These are phyloP conservation scores for Apiotrichum sp. DNA, from an alignment of 1,284 basidiomycete species.

Conservation along the genomic window DNA sequence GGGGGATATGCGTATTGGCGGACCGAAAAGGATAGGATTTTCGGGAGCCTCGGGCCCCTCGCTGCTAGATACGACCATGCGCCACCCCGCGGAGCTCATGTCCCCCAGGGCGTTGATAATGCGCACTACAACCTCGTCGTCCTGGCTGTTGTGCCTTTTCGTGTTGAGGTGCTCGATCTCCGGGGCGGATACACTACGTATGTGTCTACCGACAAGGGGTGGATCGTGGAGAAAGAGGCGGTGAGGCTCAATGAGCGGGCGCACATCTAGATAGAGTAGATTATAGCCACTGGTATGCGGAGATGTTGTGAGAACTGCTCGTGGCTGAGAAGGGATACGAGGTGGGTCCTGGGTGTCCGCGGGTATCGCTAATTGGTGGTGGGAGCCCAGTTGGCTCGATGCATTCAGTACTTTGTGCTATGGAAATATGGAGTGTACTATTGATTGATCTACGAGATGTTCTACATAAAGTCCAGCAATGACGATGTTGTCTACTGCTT, in stretches of 20 bases:
- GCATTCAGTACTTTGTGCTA: too few relatives aligned
- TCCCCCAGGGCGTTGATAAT: constrained; percentile 5
- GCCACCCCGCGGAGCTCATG: background rate
- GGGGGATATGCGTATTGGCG: constrained; percentile 4
- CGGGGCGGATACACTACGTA: background rate
- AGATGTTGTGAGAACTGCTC: too few relatives aligned
- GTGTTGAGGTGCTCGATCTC: constrained; percentile 9
- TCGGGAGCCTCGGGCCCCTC: background rate
- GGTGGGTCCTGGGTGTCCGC: too few relatives aligned
- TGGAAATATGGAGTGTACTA: too few relatives aligned
- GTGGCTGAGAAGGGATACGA: too few relatives aligned
- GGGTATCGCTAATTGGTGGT: too few relatives aligned
- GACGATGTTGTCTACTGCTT: too few relatives aligned
- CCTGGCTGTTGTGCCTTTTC: constrained; percentile 3
- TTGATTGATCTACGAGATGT: too few relatives aligned
- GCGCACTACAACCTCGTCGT: constrained; percentile 9
- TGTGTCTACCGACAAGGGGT: background rate
- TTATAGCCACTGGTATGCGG: too few relatives aligned
- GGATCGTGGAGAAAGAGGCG: background rate
- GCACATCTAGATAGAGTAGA: background rate
- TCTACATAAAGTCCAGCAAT: too few relatives aligned
- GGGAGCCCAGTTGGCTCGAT: too few relatives aligned
- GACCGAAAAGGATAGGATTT: background rate
- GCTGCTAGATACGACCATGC: constrained; percentile 6
- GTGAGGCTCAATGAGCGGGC: background rate